phyloP scores from a whole-genome alignment of 2,329 filamentous ascomycete species.

The Fusarium odoratissimum region DNA sequence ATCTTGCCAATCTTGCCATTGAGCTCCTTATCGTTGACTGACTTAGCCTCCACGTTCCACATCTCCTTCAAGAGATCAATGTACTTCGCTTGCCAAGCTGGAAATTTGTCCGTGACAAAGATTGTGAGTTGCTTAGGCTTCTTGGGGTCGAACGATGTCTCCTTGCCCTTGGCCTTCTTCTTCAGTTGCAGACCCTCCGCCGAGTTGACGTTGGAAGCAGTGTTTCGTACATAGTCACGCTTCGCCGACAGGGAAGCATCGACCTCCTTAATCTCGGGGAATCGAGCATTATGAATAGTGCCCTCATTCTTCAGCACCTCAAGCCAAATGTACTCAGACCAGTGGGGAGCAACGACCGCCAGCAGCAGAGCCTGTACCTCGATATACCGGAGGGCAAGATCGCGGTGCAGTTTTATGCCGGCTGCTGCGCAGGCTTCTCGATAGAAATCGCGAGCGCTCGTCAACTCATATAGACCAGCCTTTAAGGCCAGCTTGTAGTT shows the following conservation, averaged over 20 bases:
- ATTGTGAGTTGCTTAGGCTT: slow-evolving; percentile 93
- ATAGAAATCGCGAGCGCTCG: slow-evolving; percentile 88
- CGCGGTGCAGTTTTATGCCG: slow-evolving; percentile 87
- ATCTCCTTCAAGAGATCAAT: slow-evolving; percentile 80
- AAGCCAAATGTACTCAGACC: slow-evolving; percentile 93
- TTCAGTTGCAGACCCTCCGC: slow-evolving; percentile 86
- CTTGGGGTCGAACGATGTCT: slow-evolving; percentile 85
- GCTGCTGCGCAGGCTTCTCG: slow-evolving; percentile 82
- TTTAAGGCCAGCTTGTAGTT: slow-evolving; percentile 86
- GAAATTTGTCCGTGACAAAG: slow-evolving; percentile 83
- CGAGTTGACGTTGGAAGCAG: slow-evolving; percentile 79
- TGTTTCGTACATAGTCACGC: slow-evolving; percentile 82
- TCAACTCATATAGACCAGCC: slow-evolving; percentile 89
- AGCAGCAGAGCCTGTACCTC: slow-evolving; percentile 88
- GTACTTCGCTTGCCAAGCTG: slow-evolving; percentile 91
- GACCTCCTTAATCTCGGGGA: slow-evolving; percentile 68
- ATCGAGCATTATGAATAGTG: slow-evolving; percentile 79
- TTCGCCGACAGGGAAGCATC: slow-evolving; percentile 79
- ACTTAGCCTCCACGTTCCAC: slow-evolving; percentile 71
- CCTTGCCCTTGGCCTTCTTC: slow-evolving; percentile 94
- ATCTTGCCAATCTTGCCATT: slow-evolving; percentile 83
- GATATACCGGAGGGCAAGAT: slow-evolving; percentile 82
- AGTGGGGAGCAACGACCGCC: slow-evolving; percentile 89
- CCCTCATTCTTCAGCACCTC: slow-evolving; percentile 84
- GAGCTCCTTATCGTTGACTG: slow-evolving; percentile 82